These are phyloP conservation scores for Saturnispora bothae DNA, from an alignment of 805 yeast genomes.

Conservation along the genomic window DNA sequence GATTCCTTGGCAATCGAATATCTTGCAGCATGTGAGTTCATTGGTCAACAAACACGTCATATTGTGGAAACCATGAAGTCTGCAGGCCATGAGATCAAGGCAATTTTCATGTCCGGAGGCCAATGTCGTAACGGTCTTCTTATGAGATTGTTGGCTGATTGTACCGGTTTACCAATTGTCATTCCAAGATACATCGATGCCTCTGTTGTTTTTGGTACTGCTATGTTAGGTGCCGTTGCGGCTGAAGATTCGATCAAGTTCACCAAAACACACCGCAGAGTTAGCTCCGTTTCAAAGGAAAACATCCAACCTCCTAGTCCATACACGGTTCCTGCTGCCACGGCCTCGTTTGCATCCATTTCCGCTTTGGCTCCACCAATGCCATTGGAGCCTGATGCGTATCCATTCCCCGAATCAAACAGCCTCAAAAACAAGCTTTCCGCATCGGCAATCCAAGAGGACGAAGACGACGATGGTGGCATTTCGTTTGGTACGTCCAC, in stretches of 20 bases:
- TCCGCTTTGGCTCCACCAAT: conserved; percentile 34
- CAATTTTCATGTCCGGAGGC: conserved; percentile 90
- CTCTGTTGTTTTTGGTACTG: conserved; percentile 94
- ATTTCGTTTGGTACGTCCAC: conserved; percentile 53
- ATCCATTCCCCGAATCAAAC: conserved; percentile 35
- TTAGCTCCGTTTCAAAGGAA: not conserved
- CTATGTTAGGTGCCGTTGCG: conserved; percentile 90
- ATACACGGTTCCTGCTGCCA: conserved; percentile 74
- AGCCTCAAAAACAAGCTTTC: no score
- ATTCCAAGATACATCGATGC: conserved; percentile 94
- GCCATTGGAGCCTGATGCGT: conserved; percentile 20
- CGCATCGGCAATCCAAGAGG: conserved; percentile 22
- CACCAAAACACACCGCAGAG: conserved; percentile 1
- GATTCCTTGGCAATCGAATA: conserved; percentile 80
- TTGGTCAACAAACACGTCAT: conserved; percentile 95
- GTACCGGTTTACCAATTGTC: conserved; percentile 83
- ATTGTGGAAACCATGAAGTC: conserved; percentile 77
- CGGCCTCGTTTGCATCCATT: conserved; percentile 53
- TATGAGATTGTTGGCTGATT: conserved; percentile 84
- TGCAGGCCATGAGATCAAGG: conserved; percentile 65
- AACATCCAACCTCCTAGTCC: conserved; percentile 52
- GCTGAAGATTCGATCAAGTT: conserved; percentile 47
- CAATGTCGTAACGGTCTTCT: conserved; percentile 88
- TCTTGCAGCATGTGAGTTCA: conserved; percentile 91
- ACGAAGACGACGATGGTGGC: conserved; percentile 38